Base-by-base conservation (phyloP, 768 basidiomycete species). In the Pulveroboletus sp. region DNA sequence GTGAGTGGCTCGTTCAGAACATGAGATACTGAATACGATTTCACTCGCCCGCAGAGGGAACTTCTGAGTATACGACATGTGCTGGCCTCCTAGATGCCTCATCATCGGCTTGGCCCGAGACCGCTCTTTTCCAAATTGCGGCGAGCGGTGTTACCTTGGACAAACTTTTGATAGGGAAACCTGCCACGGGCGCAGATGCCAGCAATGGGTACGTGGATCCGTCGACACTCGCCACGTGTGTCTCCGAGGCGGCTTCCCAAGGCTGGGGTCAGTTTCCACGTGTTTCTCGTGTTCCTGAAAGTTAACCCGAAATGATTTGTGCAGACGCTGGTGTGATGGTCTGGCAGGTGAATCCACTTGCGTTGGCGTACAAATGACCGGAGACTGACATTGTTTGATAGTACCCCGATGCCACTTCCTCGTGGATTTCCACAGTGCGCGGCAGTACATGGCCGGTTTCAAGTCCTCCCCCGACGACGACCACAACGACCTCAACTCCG, bases 141-240 rank as follows among this genome's bases (percentile, higher is more conserved):
- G 73, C 74, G 2, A 77, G 67, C 49, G 84, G 84, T 19, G 77
- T 89, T 9, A 62, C 73, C 3, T 58, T 80, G 38, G 64, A 76
- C 62, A 89, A 90, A 67, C 72, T 89, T 42, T 80, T 89, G 51
- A 85, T 90, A 58, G 87, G 86, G 5, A 90, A 90, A 66, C 87
- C 86, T 2, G 81, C 79, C 2, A 47, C 72, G 0, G 52, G 53
- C 7, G 57, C 67, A 8, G 79, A 81, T 45, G 82, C 84, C 3
- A 75, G 52, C 51, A 85, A 78, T 52, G 82, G 75, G 5, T 79
- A 71, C 50, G 84, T 90, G 63, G 70, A 69, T 33, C 69, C 82
- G 2, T 66, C 72, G 9, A 77, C 76, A 5, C 71, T 90, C 9
- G 77, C 82, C 5, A 64, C 64, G 11, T 91, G 87, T 63, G 65